Evolutionary conservation across 805 yeast genomes (phyloP).

Genomic region (Candida ficus): DNA sequence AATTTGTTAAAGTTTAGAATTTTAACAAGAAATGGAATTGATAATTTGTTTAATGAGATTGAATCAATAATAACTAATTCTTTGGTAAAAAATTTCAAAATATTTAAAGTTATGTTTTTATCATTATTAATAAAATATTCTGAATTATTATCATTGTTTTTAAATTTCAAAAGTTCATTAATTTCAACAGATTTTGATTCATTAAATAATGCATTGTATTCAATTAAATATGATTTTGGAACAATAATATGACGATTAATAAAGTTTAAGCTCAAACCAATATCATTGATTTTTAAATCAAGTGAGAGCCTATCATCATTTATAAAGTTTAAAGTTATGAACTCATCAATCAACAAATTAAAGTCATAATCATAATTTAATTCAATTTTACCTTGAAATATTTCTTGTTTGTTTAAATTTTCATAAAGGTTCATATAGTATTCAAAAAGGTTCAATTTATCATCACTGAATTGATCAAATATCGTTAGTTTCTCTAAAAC

Average conservation of each 20-base stretch:
- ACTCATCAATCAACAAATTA: slow-evolving; percentile 8
- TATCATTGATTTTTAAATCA: slow-evolving; percentile 2
- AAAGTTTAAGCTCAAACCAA: slow-evolving; percentile 7
- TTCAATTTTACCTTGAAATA: slow-evolving; percentile 2
- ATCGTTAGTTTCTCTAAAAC: slow-evolving; percentile 16
- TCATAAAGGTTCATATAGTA: slow-evolving; percentile 11
- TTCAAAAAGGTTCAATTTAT: slow-evolving; percentile 18
- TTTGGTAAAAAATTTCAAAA: slow-evolving; percentile 6
- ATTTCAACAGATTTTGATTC: neutral
- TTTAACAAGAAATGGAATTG: neutral
- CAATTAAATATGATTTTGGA: slow-evolving; percentile 2
- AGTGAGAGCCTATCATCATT: slow-evolving; percentile 16
- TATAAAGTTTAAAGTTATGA: slow-evolving; percentile 9
- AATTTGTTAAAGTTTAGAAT: slow-evolving; percentile 2
- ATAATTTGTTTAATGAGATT: neutral
- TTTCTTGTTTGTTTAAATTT: slow-evolving; percentile 5
- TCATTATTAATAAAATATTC: slow-evolving; percentile 2
- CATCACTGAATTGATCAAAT: slow-evolving; percentile 22
- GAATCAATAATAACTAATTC: neutral
- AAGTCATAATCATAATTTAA: slow-evolving; percentile 19
- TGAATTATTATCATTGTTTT: slow-evolving; percentile 6
- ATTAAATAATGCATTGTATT: neutral
- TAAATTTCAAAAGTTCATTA: neutral
- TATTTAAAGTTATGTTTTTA: slow-evolving; percentile 1
- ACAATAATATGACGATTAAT: neutral